Conservation (phyloP, 2,329 filamentous ascomycete genomes). For the Diaporthe amygdali region DNA sequence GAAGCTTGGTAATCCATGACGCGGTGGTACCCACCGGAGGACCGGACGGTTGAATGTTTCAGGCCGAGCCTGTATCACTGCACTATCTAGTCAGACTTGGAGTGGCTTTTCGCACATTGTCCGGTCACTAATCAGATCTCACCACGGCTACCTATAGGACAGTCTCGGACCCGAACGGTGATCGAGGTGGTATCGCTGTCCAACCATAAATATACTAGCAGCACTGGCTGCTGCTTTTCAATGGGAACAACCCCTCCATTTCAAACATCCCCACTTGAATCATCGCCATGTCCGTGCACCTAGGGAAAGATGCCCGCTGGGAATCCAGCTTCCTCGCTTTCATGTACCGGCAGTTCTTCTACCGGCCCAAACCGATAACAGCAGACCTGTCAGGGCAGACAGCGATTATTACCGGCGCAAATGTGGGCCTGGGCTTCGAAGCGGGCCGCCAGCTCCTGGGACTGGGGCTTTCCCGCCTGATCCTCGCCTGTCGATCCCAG, state of each 20-base stretch:
- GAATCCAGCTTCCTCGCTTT: not conserved
- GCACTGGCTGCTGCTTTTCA: not conserved
- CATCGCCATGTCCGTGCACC: not conserved
- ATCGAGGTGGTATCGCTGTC: not conserved
- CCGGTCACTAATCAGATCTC: not conserved
- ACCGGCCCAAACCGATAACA: not conserved
- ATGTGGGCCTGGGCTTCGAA: conserved; percentile 26
- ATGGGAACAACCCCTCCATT: not conserved
- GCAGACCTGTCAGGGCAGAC: conserved; percentile 12
- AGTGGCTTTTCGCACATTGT: not conserved
- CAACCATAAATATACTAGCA: not conserved
- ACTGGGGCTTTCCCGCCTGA: conserved; percentile 20
- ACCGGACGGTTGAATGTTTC: not conserved
- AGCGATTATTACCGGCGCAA: conserved; percentile 16
- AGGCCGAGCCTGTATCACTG: not conserved
- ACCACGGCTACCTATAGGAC: not conserved
- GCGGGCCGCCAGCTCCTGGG: conserved; percentile 25
- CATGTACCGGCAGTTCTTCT: not conserved
- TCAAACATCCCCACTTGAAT: not conserved
- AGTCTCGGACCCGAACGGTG: not conserved
- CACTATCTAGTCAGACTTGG: not conserved
- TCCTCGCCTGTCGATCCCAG: conserved; percentile 26
- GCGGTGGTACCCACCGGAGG: not conserved
- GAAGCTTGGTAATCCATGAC: not conserved
- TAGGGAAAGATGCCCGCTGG: not conserved